These are phyloP conservation scores for Lentinula edodes DNA, from an alignment of 768 basidiomycete genomes.

Conservation along the genomic window DNA sequence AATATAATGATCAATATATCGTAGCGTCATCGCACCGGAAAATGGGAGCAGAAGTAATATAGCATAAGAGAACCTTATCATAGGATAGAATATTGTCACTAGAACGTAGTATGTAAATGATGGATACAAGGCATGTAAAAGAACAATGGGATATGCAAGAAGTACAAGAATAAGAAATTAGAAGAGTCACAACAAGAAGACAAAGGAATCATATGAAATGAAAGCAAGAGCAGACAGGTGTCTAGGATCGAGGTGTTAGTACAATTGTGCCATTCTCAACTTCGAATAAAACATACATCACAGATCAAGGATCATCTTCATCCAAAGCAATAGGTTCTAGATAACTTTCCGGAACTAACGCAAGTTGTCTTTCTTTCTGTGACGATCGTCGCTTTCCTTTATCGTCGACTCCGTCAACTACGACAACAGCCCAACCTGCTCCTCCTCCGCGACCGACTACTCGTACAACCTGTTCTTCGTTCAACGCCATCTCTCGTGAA, in stretches of 20 bases:
- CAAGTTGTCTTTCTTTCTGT: slow-evolving; percentile 26
- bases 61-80: background rate
- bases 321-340: slow-evolving; percentile 35
- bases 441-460: slow-evolving; percentile 52
- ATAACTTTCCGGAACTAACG: slow-evolving; percentile 55
- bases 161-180: background rate
- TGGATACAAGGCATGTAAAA: background rate
- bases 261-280: too few relatives aligned
- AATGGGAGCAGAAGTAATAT: background rate
- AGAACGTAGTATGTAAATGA: too few relatives aligned
- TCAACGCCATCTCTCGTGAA: slow-evolving; percentile 53
- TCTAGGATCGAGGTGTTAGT: background rate
- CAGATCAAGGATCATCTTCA: background rate
- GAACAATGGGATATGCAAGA: background rate
- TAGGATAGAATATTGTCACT: too few relatives aligned
- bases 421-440: slow-evolving; percentile 52
- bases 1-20: too few relatives aligned
- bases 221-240: background rate
- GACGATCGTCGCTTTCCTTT: background rate
- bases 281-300: too few relatives aligned
- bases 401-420: slow-evolving; percentile 7
- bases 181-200: background rate
- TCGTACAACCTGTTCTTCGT: slow-evolving; percentile 47
- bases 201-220: background rate
- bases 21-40: too few relatives aligned